Base-by-base conservation (phyloP, 768 basidiomycete species). In the Jaapia argillacea region DNA sequence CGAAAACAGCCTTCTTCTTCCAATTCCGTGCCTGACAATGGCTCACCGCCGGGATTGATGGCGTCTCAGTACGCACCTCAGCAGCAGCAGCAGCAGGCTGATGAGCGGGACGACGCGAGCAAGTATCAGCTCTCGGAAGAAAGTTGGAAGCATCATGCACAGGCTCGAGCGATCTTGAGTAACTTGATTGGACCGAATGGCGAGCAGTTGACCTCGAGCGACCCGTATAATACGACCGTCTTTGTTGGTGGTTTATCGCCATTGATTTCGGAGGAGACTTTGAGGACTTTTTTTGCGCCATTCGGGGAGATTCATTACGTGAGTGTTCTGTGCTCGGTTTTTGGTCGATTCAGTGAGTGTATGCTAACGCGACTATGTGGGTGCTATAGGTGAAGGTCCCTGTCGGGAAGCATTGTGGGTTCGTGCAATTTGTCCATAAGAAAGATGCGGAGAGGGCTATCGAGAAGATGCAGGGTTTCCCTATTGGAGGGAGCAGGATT, bases 381-480 rank as follows among this genome's bases (percentile, higher is more conserved):
- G 27, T 31, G 31, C 48, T 36, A 36, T 51, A 89, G 87, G 91
- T 94, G 57, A 94, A 93, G 62, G 91, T 96, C n/a, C 92, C 92
- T 7, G 83, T 88, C 36, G 90, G 89, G 41, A 94, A 94, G 56
- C 87, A 92, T 50, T 96, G 92, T 53, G 92, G 92, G 1, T 96
- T 96, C 55, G 92, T 96, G 36, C 92, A 96, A 63, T 96, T 90
- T 54, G 86, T 94, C 22, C 75, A 81, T 50, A 91, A 94, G 62
- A 78, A 77, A 6, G 92, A 96, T 61, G 92, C 92, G 7, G 90
- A 93, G 60, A 72, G 77, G 27, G 90, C 91, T 6, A 96, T 96
- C 48, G 86, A 91, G 64, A 90, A 88, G 64, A 92, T 94, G 91
- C 91, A 94, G 67, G 91, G 90, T 21, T 94, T 92, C 58, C 89